These are phyloP conservation scores for Castanea mollissima DNA, from an alignment of 306 rosid species.

Conservation along the genomic window DNA sequence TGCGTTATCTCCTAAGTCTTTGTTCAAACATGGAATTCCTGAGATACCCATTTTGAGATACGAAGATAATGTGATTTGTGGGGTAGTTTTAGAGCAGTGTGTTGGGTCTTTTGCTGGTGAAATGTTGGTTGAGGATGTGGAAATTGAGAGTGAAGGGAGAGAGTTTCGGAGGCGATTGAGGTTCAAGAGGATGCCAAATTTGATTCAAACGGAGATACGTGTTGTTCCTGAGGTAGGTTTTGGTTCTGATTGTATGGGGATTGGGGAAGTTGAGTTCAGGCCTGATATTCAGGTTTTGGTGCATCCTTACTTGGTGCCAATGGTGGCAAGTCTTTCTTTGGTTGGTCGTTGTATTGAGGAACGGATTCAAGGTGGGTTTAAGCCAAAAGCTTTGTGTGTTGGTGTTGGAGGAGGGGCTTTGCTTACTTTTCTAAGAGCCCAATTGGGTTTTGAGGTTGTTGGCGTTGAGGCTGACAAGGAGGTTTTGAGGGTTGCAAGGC, in stretches of 20 bases:
- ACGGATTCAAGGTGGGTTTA: constrained; percentile 40
- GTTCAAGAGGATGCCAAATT: constrained; percentile 82
- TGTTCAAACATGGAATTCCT: constrained; percentile 52
- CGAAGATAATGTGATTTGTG: constrained; percentile 51
- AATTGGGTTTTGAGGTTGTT: constrained; percentile 61
- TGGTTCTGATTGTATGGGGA: constrained; percentile 17
- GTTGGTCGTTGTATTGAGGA: constrained; percentile 34
- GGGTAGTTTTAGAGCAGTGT: constrained; percentile 51
- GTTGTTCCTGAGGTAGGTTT: constrained; percentile 37
- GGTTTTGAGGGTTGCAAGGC: constrained; percentile 58
- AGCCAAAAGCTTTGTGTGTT: constrained; percentile 71
- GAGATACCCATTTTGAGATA: constrained; percentile 67
- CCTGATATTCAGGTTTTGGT: constrained; percentile 58
- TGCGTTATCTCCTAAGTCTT: constrained; percentile 66
- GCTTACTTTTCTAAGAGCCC: constrained; percentile 50
- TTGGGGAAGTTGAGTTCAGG: constrained; percentile 47
- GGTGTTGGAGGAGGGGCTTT: constrained; percentile 96
- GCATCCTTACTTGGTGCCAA: constrained; percentile 80
- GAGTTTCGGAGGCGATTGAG: constrained; percentile 88
- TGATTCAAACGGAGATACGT: constrained; percentile 69
- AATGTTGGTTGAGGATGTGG: constrained; percentile 81
- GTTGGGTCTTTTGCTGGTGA: constrained; percentile 64
- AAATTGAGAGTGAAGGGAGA: constrained; percentile 43
- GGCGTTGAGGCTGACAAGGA: constrained; percentile 68
- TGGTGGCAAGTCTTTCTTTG: constrained; percentile 70